These are phyloP conservation scores for Coffea eugenioides DNA, from an alignment of 257 asterid species.

Conservation along the genomic window DNA sequence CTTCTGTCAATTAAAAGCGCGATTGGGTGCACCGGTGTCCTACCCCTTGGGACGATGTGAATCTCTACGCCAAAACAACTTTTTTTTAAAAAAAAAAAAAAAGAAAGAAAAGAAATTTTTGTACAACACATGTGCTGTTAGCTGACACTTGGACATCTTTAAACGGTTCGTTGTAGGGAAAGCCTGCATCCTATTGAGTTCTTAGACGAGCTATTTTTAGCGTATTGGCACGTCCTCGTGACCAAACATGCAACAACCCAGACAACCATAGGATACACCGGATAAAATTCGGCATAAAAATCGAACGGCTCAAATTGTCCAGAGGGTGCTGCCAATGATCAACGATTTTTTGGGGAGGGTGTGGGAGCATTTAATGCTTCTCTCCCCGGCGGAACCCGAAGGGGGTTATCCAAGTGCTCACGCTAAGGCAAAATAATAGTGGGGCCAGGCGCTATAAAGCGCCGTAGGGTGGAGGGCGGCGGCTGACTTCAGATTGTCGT, in stretches of 20 bases:
- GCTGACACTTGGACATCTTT: too few relatives aligned
- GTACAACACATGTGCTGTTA: too few relatives aligned
- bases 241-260: neutral
- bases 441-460: conserved; percentile 20
- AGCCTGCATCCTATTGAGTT: too few relatives aligned
- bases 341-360: neutral
- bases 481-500: conserved; percentile 40
- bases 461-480: conserved; percentile 57
- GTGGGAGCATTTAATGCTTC: conserved; percentile 19
- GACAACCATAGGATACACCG: neutral
- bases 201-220: neutral
- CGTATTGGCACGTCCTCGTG: neutral
- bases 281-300: neutral
- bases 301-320: conserved; percentile 11
- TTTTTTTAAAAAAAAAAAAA: too few relatives aligned
- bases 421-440: conserved; percentile 10
- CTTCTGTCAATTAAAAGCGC: too few relatives aligned
- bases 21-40: too few relatives aligned
- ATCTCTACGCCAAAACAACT: too few relatives aligned
- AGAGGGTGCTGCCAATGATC: neutral
- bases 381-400: neutral
- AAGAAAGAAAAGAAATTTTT: too few relatives aligned
- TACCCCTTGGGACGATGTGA: too few relatives aligned
- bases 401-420: conserved; percentile 24
- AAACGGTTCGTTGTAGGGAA: too few relatives aligned